Evolutionary conservation across 768 basidiomycete species (phyloP), one percentile per base, ranked within the genome.

Genomic region (Dendrothele bispora): DNA sequence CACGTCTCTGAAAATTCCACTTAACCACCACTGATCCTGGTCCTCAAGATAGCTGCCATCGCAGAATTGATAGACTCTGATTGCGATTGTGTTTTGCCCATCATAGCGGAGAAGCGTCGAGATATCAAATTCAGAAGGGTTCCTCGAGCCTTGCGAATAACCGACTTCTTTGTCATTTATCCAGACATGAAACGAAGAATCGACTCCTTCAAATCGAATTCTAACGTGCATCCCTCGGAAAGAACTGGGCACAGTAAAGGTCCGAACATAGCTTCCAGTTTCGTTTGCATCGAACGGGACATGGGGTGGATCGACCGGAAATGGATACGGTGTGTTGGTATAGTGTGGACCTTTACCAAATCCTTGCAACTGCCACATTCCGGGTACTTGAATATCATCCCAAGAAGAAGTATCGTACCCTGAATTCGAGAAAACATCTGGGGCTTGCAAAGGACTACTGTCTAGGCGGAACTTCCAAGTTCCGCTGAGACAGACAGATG

Each of bases 281-380:
- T 51, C 20, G 39, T 51, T 51, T 5, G 27, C 50, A 14, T 39
- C 34, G 42, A 29, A 46, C 2, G 50, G 41, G 12, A 51, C 25
- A 14, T 29, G 29, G 10, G 50, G 50, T 29, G 45, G 35, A 38
- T 39, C 32, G 37, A 51, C 50, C 12, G 50, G 35, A 24, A 51
- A 46, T 6, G 50, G 50, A 43, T 34, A 51, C 30, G 34, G 28
- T n/a, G 39, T 46, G 28, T 51, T 51, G 21, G 37, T 46, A 34
- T 46, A 51, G 29, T 51, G 45, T 39, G 43, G 50, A 24, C 22
- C 22, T 28, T n/a, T 21, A 21, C 50, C 50, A 39, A 43, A 51
- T 26, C 50, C 50, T 21, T 51, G 50, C 7, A 51, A 30, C 30
- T 51, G 50, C 50, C 50, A 51, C 43, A 46, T 45, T 14, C 50